These are phyloP conservation scores for Euptelea pleiosperma DNA, from an alignment of 164 flowering plant genomes.

Conservation along the genomic window DNA sequence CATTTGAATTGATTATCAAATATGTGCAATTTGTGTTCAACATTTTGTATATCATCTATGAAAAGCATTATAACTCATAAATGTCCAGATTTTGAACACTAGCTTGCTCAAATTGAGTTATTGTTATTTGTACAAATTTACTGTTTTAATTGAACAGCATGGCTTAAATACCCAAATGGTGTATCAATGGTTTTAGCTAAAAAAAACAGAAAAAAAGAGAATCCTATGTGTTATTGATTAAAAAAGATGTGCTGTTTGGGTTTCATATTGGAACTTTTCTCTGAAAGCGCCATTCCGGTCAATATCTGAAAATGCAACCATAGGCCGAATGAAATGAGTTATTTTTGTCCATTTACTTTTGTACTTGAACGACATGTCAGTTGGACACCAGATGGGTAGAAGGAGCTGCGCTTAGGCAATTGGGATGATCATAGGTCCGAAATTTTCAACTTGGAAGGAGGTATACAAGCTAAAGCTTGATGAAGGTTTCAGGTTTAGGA, in stretches of 20 bases:
- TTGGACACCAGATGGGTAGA: background rate
- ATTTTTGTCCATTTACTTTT: background rate
- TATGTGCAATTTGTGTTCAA: background rate
- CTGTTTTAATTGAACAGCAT: background rate
- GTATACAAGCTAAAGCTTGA: too few relatives aligned
- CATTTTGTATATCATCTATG: too few relatives aligned
- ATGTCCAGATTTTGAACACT: too few relatives aligned
- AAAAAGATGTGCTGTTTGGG: background rate
- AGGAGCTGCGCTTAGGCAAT: background rate
- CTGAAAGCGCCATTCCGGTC: background rate
- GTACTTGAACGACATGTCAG: background rate
- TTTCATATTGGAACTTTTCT: background rate
- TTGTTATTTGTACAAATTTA: background rate
- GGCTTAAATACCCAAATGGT: background rate
- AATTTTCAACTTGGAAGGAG: too few relatives aligned
- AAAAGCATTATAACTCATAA: too few relatives aligned
- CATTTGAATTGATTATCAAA: background rate
- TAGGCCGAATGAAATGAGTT: background rate
- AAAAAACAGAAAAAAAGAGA: background rate
- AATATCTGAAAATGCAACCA: background rate
- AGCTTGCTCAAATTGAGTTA: background rate
- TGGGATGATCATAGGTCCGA: too few relatives aligned
- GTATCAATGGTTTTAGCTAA: background rate
- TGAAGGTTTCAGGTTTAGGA: too few relatives aligned
- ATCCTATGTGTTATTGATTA: background rate